Evolutionary conservation across 768 basidiomycete species (phyloP).

Genomic region (Pholiota conissans): DNA sequence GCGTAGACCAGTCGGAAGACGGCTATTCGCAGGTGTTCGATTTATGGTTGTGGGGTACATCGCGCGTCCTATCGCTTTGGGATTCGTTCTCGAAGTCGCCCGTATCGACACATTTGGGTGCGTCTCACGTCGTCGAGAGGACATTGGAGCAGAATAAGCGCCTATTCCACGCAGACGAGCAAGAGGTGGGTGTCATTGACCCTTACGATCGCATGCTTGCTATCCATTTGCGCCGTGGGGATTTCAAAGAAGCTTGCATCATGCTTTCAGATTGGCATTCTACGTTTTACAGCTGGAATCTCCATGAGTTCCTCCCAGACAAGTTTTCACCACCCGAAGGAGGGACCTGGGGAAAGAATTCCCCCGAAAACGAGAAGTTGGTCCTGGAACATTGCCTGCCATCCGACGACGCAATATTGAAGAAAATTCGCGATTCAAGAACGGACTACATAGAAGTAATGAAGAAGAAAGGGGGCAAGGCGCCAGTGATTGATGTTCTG

Average conservation of each 20-base stretch:
- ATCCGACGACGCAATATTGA: conserved; percentile 35
- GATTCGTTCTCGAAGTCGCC: conserved; percentile 41
- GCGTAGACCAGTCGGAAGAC: conserved; percentile 22
- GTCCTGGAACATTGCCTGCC: conserved; percentile 48
- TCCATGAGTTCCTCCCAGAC: conserved; percentile 36
- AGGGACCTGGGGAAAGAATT: conserved; percentile 28
- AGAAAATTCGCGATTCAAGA: conserved; percentile 21
- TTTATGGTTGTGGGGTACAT: conserved; percentile 38
- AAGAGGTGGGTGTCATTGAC: conserved; percentile 24
- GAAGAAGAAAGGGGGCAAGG: background rate
- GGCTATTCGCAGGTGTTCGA: conserved; percentile 43
- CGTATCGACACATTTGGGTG: conserved; percentile 35
- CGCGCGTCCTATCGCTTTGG: conserved; percentile 41
- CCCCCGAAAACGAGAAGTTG: conserved; percentile 35
- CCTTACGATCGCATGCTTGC: conserved; percentile 45
- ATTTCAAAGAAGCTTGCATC: conserved; percentile 50
- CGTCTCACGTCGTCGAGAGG: conserved; percentile 40
- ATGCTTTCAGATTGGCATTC: conserved; percentile 39
- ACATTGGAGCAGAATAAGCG: conserved; percentile 43
- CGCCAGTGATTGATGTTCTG: conserved; percentile 20
- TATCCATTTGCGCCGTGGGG: conserved; percentile 58
- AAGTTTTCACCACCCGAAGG: conserved; percentile 37
- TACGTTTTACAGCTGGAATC: conserved; percentile 51
- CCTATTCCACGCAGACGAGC: conserved; percentile 32
- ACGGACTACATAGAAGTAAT: background rate